Conservation (phyloP, 352 stramenopile species). For the Globisporangium irregulare region DNA sequence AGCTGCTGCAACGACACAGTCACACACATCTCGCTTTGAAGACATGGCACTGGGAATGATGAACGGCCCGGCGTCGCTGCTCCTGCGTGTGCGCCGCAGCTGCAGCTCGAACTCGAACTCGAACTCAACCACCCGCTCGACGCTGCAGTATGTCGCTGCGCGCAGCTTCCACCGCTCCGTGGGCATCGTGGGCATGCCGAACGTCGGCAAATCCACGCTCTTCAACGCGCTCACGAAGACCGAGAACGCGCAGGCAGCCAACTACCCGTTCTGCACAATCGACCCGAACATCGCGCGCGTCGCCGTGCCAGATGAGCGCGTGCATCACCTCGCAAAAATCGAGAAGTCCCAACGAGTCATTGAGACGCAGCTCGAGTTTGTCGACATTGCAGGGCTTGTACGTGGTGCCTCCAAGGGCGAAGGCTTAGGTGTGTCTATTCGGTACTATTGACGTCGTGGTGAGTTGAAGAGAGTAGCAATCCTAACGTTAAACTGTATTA, state of each 20-base stretch:
- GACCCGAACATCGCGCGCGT: slow-evolving; percentile 82
- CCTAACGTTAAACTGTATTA: too few species aligned
- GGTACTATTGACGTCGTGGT: not conserved
- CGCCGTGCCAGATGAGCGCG: slow-evolving; percentile 60
- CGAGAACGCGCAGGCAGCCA: slow-evolving; percentile 78
- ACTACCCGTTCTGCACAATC: slow-evolving; percentile 91
- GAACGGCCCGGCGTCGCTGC: slow-evolving; percentile 8
- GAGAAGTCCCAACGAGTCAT: slow-evolving; percentile 77
- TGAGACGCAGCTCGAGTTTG: slow-evolving; percentile 84
- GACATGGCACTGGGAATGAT: not conserved
- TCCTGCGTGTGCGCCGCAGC: slow-evolving; percentile 17
- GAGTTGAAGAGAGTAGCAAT: too few species aligned
- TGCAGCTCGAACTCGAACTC: slow-evolving; percentile 1
- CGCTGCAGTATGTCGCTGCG: not conserved
- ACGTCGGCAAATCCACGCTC: slow-evolving; percentile 87
- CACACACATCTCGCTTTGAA: not conserved
- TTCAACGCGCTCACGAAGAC: slow-evolving; percentile 89
- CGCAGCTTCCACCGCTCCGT: slow-evolving; percentile 78
- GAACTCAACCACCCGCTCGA: not conserved
- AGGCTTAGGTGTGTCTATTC: slow-evolving; percentile 32
- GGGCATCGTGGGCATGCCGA: slow-evolving; percentile 87
- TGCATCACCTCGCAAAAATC: slow-evolving; percentile 60
- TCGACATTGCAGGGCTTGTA: slow-evolving; percentile 85
- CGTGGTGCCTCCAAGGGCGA: slow-evolving; percentile 77
- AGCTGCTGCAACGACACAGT: slow-evolving; percentile 6